phyloP scores from a whole-genome alignment of 2,329 filamentous ascomycete genomes.

The Claviceps sp. region DNA sequence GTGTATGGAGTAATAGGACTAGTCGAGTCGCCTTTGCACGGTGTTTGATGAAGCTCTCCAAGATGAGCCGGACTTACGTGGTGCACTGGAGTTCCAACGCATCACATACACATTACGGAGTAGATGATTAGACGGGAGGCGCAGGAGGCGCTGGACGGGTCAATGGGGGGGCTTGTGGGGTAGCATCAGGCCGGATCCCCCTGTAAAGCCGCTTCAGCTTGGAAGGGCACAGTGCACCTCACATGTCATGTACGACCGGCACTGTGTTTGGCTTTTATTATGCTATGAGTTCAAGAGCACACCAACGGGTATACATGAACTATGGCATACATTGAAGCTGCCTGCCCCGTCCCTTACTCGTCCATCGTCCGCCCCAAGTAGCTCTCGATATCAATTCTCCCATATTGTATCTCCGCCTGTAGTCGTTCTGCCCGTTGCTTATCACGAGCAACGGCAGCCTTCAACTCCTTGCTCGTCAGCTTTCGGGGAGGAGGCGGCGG shows the following conservation, averaged over 20 bases:
- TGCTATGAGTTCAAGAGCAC: too few relatives aligned
- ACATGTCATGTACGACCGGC: too few relatives aligned
- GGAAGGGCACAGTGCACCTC: not conserved
- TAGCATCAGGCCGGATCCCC: not conserved
- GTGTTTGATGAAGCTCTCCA: not conserved
- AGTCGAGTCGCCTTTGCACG: not conserved
- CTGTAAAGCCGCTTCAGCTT: not conserved
- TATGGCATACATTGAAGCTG: too few relatives aligned
- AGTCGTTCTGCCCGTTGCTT: slow-evolving; percentile 49
- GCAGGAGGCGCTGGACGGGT: not conserved
- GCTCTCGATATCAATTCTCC: slow-evolving; percentile 59
- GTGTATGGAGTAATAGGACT: not conserved
- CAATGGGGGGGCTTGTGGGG: not conserved
- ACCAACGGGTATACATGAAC: too few relatives aligned
- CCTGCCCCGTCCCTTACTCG: not conserved
- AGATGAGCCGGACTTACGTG: not conserved
- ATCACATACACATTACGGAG: too few relatives aligned
- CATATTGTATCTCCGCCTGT: slow-evolving; percentile 59
- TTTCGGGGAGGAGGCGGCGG: slow-evolving; percentile 32
- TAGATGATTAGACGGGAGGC: not conserved
- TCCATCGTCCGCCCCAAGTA: slow-evolving; percentile 44
- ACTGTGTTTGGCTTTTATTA: too few relatives aligned
- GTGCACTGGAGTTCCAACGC: not conserved
- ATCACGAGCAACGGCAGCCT: slow-evolving; percentile 30
- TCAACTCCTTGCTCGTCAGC: slow-evolving; percentile 40